Conservation (phyloP, 83 land plant genomes). For the Picea mariana region DNA sequence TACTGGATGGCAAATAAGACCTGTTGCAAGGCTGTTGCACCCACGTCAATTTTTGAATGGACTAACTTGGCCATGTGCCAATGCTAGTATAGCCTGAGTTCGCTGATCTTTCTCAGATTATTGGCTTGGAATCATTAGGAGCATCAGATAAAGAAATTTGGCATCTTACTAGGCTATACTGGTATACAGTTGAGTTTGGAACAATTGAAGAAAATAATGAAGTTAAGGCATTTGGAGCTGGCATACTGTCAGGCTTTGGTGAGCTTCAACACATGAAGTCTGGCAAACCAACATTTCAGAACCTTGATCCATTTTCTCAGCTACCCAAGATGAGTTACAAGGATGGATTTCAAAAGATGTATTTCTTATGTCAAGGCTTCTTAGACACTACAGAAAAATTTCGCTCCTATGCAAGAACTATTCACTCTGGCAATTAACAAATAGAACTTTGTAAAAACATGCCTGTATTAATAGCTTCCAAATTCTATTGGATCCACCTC, state of each 20-base stretch:
- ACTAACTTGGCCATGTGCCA: slow-evolving; percentile 28
- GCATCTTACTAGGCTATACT: slow-evolving; percentile 36
- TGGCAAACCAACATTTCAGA: slow-evolving; percentile 24
- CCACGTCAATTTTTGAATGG: slow-evolving; percentile 32
- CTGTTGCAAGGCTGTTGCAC: slow-evolving; percentile 32
- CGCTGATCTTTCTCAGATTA: slow-evolving; percentile 26
- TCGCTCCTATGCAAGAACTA: slow-evolving; percentile 16
- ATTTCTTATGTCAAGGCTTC: slow-evolving; percentile 32
- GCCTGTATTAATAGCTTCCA: background rate
- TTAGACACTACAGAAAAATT: slow-evolving; percentile 25
- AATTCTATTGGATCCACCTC: background rate
- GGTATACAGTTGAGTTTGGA: slow-evolving; percentile 39
- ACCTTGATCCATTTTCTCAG: slow-evolving; percentile 29
- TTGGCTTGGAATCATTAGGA: slow-evolving; percentile 29
- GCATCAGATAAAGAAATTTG: slow-evolving; percentile 33
- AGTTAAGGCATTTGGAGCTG: slow-evolving; percentile 32
- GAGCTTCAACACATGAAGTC: slow-evolving; percentile 31
- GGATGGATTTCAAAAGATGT: slow-evolving; percentile 33
- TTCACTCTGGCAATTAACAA: slow-evolving; percentile 12
- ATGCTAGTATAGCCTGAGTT: slow-evolving; percentile 29
- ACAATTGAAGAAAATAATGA: slow-evolving; percentile 23
- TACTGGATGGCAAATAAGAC: slow-evolving; percentile 33
- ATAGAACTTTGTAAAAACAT: background rate
- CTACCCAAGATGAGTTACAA: slow-evolving; percentile 37
- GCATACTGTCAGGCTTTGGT: slow-evolving; percentile 33